Base-by-base conservation (phyloP, 805 yeast genomes). In the Dipodascopsis tothii region DNA sequence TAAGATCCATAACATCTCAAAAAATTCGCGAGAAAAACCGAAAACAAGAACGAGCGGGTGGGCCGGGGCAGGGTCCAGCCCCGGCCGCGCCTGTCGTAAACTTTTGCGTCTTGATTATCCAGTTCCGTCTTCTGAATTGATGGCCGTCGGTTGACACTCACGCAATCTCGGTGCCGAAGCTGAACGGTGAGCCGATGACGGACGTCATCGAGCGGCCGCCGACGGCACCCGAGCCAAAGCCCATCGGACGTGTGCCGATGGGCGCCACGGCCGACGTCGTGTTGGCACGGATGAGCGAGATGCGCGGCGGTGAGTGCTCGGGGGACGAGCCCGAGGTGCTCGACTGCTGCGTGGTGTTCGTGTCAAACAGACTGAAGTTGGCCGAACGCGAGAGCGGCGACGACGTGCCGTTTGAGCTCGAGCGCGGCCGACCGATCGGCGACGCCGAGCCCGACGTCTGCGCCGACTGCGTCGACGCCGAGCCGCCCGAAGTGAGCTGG, bases 381-480 rank as follows among this genome's bases (percentile, higher is more conserved):
- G 48, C 48, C 21, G 55, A 51, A 4, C 54, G 49, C n/a, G 51
- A 48, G 27, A 49, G 41, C 16, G 55, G 55, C 17, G 55, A 51
- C 16, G 48, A 46, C 17, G 52, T 51, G 21, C 54, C 55, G 27
- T 51, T 46, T 34, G 55, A 51, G 41, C 48, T 48, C 18, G 53
- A 25, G 21, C 55, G 44, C 14, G 52, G 43, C 14, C 49, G 40
- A 20, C 46, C 54, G 19, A 40, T 35, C 17, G 51, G 54, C 7
- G 44, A 40, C 14, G 36, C 35, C 9, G 51, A 43, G 16, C 21
- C 48, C 9, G 44, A 23, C 16, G 22, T 21, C 16, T 34, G 45
- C 17, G 45, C 14, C 5, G 25, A 16, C 19, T 23, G 28, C n/a
- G 40, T 11, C 27, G 17, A 17, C 21, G 19, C 19, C 18, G 18